These are phyloP conservation scores for Aegilops umbellulata DNA, from an alignment of 176 grass and related monocot species.

Conservation along the genomic window DNA sequence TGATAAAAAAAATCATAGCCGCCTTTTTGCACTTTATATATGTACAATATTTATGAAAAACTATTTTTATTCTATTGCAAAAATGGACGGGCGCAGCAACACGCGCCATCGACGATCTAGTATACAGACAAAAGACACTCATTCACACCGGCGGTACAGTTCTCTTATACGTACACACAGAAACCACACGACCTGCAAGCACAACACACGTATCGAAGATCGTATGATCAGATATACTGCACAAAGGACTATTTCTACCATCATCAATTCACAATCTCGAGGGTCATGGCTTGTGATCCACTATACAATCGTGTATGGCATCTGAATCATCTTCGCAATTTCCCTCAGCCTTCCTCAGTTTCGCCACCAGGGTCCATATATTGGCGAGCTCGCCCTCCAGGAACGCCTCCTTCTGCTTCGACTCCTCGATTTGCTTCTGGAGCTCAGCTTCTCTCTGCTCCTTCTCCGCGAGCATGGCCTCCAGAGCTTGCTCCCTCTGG, in stretches of 20 bases:
- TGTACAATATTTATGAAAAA: too few species aligned
- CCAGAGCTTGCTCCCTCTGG: constrained; percentile 62
- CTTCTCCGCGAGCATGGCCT: constrained; percentile 57
- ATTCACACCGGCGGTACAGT: background rate
- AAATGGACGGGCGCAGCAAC: too few species aligned
- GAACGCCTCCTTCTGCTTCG: constrained; percentile 83
- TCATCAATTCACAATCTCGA: background rate
- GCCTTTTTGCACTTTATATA: too few species aligned
- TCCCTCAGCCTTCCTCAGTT: constrained; percentile 71
- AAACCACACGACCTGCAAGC: constrained; percentile 4
- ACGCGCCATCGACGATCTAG: too few species aligned
- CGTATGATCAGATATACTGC: background rate
- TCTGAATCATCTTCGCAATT: constrained; percentile 38
- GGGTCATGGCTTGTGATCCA: background rate
- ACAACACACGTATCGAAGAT: background rate
- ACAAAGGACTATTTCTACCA: background rate
- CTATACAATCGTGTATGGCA: constrained; percentile 28
- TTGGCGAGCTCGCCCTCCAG: constrained; percentile 92
- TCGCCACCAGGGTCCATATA: constrained; percentile 94
- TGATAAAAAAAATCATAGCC: too few species aligned
- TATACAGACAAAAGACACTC: background rate
- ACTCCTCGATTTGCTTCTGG: constrained; percentile 71
- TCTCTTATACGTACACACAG: constrained; percentile 16
- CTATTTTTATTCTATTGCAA: too few species aligned
- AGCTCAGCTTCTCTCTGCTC: constrained; percentile 82